phyloP scores from a whole-genome alignment of 495 filamentous ascomycete species.

The Daldinia concentrica region DNA sequence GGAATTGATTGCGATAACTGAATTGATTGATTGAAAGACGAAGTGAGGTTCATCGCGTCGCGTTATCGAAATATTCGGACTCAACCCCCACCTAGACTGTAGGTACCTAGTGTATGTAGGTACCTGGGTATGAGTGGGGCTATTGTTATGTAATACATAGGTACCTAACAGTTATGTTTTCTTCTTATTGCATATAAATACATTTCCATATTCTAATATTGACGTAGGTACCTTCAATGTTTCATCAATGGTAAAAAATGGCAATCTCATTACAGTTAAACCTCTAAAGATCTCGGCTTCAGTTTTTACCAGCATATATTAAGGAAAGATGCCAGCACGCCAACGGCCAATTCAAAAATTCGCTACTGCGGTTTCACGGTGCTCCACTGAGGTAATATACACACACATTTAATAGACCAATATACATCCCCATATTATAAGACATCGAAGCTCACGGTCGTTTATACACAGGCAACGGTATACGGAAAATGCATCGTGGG shows the following conservation, averaged over 20 bases:
- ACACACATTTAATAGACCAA: not conserved
- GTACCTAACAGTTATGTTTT: not conserved
- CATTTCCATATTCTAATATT: not conserved
- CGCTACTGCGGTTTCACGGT: constrained; percentile 82
- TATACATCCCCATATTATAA: not conserved
- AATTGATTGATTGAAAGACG: not conserved
- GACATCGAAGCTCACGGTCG: constrained; percentile 3
- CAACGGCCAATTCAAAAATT: constrained; percentile 88
- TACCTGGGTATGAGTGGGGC: not conserved
- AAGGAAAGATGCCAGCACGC: constrained; percentile 48
- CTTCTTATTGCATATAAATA: not conserved
- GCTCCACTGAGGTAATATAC: constrained; percentile 74
- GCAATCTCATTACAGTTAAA: no score
- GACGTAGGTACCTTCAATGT: not conserved
- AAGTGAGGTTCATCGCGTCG: constrained; percentile 2
- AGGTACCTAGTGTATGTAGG: no score
- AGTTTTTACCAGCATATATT: not conserved
- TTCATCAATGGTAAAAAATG: no score
- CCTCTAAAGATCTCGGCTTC: not conserved
- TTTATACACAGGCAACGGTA: constrained; percentile 68
- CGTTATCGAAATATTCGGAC: constrained; percentile 2
- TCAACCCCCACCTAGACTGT: not conserved
- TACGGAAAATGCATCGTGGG: constrained; percentile 93
- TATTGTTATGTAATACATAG: not conserved
- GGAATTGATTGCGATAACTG: not conserved